Percentiles rank a stretch among this genome's conserved stretches.
Conservation (phyloP, 192 early-diverging fungal species). For the Backusella mclennaniae region DNA sequence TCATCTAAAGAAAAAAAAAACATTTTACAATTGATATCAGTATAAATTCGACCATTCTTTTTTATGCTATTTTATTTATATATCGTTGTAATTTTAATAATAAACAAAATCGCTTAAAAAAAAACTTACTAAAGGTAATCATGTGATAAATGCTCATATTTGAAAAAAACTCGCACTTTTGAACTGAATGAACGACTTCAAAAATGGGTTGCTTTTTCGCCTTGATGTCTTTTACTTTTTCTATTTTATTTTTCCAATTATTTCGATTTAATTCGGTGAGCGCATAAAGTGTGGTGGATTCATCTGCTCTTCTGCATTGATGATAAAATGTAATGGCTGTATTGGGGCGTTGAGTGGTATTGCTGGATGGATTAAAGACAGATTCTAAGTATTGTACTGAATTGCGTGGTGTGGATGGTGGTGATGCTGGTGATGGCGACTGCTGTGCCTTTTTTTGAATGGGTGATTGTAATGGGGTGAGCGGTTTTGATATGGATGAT, state of each 20-base stretch:
- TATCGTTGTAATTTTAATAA: background rate
- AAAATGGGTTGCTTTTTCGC: background rate
- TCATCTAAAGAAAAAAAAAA: slow-evolving; percentile 28
- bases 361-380: slow-evolving; percentile 48
- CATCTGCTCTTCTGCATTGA: background rate
- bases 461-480: background rate
- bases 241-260: background rate
- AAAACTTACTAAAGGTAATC: slow-evolving; percentile 36
- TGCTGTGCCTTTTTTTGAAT: background rate
- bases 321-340: slow-evolving; percentile 14
- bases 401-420: slow-evolving; percentile 50
- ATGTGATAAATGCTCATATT: slow-evolving; percentile 55
- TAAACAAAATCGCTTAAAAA: background rate
- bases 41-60: background rate
- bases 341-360: slow-evolving; percentile 33
- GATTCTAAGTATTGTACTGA: slow-evolving; percentile 81
- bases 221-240: background rate
- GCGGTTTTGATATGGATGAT: slow-evolving; percentile 1
- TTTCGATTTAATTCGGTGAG: background rate
- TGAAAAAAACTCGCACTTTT: slow-evolving; percentile 36
- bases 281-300: background rate
- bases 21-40: slow-evolving; percentile 41
- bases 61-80: background rate
- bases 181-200: background rate
- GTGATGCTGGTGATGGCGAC: slow-evolving; percentile 33